Conservation (phyloP, 2,329 filamentous ascomycete species). For the Fusarium sp. region DNA sequence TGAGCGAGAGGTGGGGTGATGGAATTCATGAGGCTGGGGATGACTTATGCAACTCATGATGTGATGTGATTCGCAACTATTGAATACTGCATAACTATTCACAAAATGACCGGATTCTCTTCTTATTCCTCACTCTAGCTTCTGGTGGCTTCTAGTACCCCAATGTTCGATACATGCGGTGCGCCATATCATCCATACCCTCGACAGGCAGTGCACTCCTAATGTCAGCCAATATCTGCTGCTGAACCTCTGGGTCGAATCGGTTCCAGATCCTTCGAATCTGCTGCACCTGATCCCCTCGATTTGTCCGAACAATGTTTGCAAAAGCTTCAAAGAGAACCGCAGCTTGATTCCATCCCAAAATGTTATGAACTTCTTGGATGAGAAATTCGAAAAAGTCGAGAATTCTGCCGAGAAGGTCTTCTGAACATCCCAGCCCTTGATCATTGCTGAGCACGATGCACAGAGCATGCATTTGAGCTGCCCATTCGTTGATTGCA, state of each 20-base stretch:
- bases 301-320: conserved; percentile 32
- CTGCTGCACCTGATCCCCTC: conserved; percentile 6
- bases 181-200: conserved; percentile 19
- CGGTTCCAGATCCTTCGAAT: conserved; percentile 37
- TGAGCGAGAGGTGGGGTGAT: conserved; percentile 26
- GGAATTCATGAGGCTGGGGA: conserved; percentile 40
- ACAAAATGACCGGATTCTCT: conserved; percentile 13
- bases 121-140: not conserved
- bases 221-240: conserved; percentile 30
- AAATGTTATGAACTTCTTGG: conserved; percentile 26
- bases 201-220: conserved; percentile 16
- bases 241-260: conserved; percentile 33
- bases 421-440: conserved; percentile 43
- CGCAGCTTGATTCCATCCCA: conserved; percentile 16
- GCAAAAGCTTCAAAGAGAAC: conserved; percentile 38
- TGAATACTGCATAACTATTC: not conserved
- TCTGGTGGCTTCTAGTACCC: conserved; percentile 3
- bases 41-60: conserved; percentile 32
- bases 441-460: conserved; percentile 42
- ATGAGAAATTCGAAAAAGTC: conserved; percentile 40
- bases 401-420: conserved; percentile 37
- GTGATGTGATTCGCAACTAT: conserved; percentile 14
- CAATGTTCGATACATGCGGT: conserved; percentile 37
- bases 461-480: conserved; percentile 37
- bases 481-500: conserved; percentile 21